Conservation (phyloP, 2,329 filamentous ascomycete genomes). For the Scedosporium apiospermum region DNA sequence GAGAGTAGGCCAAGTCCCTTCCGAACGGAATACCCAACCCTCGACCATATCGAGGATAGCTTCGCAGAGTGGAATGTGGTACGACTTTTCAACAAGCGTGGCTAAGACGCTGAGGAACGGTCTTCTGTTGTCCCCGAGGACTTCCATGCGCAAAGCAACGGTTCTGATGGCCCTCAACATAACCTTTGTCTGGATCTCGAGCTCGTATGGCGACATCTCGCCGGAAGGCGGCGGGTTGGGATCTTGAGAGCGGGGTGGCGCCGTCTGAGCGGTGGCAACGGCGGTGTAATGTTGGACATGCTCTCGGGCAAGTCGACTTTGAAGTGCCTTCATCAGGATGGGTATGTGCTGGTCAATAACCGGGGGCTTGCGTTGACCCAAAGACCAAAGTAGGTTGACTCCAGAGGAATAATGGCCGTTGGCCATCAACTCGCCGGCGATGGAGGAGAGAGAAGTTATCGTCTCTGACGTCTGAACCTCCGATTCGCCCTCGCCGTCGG, state of each 20-base stretch:
- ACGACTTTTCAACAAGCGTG: constrained; percentile 88
- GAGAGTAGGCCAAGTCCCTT: constrained; percentile 89
- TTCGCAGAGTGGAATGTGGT: constrained; percentile 76
- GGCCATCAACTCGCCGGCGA: constrained; percentile 80
- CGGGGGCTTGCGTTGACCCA: constrained; percentile 74
- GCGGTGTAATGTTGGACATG: constrained; percentile 71
- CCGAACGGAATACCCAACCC: constrained; percentile 89
- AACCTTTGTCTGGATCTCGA: constrained; percentile 79
- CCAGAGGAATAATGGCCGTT: constrained; percentile 75
- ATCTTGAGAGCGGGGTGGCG: constrained; percentile 37
- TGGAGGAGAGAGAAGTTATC: constrained; percentile 70
- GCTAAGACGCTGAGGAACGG: constrained; percentile 94
- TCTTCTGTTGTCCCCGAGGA: constrained; percentile 78
- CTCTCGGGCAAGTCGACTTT: constrained; percentile 84
- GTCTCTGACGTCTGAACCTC: constrained; percentile 82
- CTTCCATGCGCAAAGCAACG: constrained; percentile 84
- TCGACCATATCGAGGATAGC: constrained; percentile 94
- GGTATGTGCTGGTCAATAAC: constrained; percentile 85
- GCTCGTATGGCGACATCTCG: constrained; percentile 64
- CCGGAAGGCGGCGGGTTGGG: constrained; percentile 32
- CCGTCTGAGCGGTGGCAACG: constrained; percentile 41
- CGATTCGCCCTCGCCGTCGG: constrained; percentile 74
- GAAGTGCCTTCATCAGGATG: constrained; percentile 85
- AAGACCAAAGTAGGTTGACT: constrained; percentile 87
- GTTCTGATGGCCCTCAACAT: constrained; percentile 95